phyloP scores from a whole-genome alignment of 371 early-diverging fungal species.

The Mucor mucedo region DNA sequence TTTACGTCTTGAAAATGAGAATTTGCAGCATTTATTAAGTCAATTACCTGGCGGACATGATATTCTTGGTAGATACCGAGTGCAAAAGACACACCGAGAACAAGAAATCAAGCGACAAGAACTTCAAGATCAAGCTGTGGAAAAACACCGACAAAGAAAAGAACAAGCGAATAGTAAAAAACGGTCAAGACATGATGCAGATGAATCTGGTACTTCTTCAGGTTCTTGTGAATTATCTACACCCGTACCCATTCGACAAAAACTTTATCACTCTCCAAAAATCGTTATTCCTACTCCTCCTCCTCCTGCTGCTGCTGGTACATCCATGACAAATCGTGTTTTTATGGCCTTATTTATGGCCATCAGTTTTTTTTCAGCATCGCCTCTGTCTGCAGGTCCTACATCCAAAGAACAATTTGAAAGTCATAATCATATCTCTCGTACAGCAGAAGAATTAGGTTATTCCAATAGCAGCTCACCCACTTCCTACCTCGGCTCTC shows the following conservation, averaged over 20 bases:
- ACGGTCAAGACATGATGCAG: conserved; percentile 11
- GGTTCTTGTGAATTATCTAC: conserved; percentile 8
- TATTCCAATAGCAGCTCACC: conserved; percentile 1
- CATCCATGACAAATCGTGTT: conserved; percentile 31
- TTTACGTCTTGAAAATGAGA: conserved; percentile 54
- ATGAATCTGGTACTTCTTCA: conserved; percentile 19
- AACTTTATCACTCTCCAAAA: background rate
- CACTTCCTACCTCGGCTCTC: conserved; percentile 12
- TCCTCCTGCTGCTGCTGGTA: background rate
- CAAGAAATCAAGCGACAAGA: conserved; percentile 36
- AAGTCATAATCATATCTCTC: conserved; percentile 48
- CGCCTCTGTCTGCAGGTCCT: conserved; percentile 49
- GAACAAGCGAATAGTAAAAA: conserved; percentile 33
- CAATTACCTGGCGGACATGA: conserved; percentile 65
- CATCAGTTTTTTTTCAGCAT: conserved; percentile 49
- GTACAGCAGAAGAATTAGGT: conserved; percentile 30
- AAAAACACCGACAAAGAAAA: conserved; percentile 34
- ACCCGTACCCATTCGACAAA: conserved; percentile 7
- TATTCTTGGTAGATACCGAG: conserved; percentile 36
- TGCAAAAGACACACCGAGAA: conserved; percentile 41
- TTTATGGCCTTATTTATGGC: conserved; percentile 57
- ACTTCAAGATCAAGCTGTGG: conserved; percentile 29
- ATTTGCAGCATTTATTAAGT: conserved; percentile 54
- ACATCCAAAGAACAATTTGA: conserved; percentile 42
- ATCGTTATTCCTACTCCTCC: background rate